A percentile compares a stretch with the other conserved stretches of the same genome.
These are phyloP conservation scores for Cordyceps cicadae DNA, from an alignment of 2,329 filamentous ascomycete genomes.

Conservation along the genomic window DNA sequence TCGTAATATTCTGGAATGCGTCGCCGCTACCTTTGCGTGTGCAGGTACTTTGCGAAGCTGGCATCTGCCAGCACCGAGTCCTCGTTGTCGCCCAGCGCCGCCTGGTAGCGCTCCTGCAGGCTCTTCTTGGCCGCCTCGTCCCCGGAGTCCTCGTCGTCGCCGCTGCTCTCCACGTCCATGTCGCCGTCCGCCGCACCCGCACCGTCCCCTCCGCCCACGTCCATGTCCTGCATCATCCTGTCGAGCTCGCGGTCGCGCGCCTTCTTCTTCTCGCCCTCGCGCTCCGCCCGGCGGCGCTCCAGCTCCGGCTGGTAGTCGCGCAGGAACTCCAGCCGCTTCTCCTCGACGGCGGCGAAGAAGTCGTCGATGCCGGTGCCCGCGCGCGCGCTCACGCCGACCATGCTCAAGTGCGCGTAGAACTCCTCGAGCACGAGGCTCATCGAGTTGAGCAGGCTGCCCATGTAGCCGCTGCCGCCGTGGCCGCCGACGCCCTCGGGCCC, in stretches of 20 bases:
- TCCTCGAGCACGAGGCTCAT: conserved; percentile 98
- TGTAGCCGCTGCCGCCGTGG: conserved; percentile 79
- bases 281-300: conserved; percentile 65
- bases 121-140: conserved; percentile 56
- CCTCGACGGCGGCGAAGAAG: conserved; percentile 82
- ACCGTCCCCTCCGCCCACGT: conserved; percentile 33
- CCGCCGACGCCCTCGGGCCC: conserved; percentile 55
- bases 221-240: conserved; percentile 93
- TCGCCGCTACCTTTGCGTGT: conserved; percentile 30
- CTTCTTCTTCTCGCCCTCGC: conserved; percentile 65
- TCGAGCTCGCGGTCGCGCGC: conserved; percentile 73
- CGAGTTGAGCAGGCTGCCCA: conserved; percentile 90
- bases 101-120: conserved; percentile 67
- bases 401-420: conserved; percentile 88
- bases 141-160: conserved; percentile 49
- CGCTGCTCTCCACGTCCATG: conserved; percentile 48
- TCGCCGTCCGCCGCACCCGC: conserved; percentile 39
- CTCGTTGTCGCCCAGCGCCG: conserved; percentile 56
- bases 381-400: conserved; percentile 90
- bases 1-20: background rate
- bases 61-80: conserved; percentile 45
- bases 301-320: conserved; percentile 88
- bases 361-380: conserved; percentile 85
- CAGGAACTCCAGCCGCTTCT: conserved; percentile 82
- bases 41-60: conserved; percentile 55